Base-by-base conservation (phyloP, 2,329 filamentous ascomycete genomes). In the Meredithiella fracta region DNA sequence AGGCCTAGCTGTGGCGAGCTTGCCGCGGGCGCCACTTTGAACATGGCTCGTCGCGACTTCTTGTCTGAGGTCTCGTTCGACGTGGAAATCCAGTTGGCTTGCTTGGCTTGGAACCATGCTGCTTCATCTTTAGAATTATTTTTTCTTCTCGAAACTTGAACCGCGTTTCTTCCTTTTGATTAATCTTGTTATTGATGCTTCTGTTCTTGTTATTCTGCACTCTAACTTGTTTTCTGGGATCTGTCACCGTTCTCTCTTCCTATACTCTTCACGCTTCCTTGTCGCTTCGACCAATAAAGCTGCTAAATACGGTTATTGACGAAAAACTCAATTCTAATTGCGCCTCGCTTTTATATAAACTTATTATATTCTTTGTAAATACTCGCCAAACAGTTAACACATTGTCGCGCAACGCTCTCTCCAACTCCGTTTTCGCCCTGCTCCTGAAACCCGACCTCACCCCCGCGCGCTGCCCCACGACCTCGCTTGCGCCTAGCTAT, bases 1-100 rank as follows among this genome's bases (percentile, higher is more conserved):
- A 9, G 14, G 17, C 20, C 31, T 38, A 3, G 14, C 11, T 55
- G 34, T 55, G 54, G 54, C 47, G 31, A 42, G 23, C 54, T 37
- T 29, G 3, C 11, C 37, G 34, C 20, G 17, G 22, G 42, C 57
- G 57, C 57, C 57, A 59, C 57, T 50, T 52, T 58, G 52, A 56
- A 53, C 29, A 34, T 53, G 42, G 50, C 22, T 25, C 26, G 8
- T 17, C 25, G 20, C 44, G 14, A 20, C 38, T 42, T 25, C 44
- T 23, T 20, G 11, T 49, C 3, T 23, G 26, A 49, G 44, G 23
- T 25, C 22, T 49, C 22, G 20, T 8, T 49, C 11, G 17, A 17
- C 34, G 34, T 34, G 14, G 23, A 56, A 53, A 53, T 31, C 25
- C 34, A 56, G 25, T 17, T 49, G 22, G 11, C 15, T 37, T 53